A percentile compares a stretch with the other conserved stretches of the same genome.
Evolutionary conservation across 2,329 filamentous ascomycete genomes (phyloP).

Genomic region (Lizonia empirigonia): DNA sequence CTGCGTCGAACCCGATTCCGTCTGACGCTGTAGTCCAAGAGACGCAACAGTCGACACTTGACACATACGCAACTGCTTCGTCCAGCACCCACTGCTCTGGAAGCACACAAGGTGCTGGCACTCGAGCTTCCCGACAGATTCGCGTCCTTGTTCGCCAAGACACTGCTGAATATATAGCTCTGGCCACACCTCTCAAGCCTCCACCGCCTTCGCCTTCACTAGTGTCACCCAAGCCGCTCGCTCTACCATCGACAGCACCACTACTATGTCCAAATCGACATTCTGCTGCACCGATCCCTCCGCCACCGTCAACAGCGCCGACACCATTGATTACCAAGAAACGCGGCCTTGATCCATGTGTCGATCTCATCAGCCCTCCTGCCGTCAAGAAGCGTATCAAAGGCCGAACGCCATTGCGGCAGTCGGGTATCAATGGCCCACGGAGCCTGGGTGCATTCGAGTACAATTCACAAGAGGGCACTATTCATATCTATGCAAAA

Average conservation of each 20-base stretch:
- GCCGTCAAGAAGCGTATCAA: not conserved
- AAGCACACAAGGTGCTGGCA: slow-evolving; percentile 31
- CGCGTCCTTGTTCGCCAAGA: slow-evolving; percentile 31
- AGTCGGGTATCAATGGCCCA: not conserved
- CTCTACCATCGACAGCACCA: slow-evolving; percentile 2
- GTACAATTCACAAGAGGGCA: not conserved
- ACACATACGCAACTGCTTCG: slow-evolving; percentile 14
- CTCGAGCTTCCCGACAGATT: slow-evolving; percentile 23
- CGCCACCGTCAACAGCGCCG: not conserved
- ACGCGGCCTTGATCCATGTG: not conserved
- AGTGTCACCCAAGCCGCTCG: not conserved
- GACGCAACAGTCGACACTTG: slow-evolving; percentile 18
- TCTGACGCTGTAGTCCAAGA: slow-evolving; percentile 25
- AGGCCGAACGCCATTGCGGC: not conserved
- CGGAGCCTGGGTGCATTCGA: not conserved
- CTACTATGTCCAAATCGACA: not conserved
- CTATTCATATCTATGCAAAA: not conserved
- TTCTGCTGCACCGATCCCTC: too few species aligned
- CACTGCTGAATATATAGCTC: slow-evolving; percentile 19
- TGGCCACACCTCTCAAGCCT: slow-evolving; percentile 8
- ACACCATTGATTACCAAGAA: not conserved
- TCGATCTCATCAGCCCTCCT: not conserved
- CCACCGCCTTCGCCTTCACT: not conserved
- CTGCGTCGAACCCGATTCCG: slow-evolving; percentile 1
- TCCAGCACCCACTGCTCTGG: slow-evolving; percentile 21